Evolutionary conservation across 2,329 filamentous ascomycete species (phyloP).

Genomic region (Colletotrichum sp.): DNA sequence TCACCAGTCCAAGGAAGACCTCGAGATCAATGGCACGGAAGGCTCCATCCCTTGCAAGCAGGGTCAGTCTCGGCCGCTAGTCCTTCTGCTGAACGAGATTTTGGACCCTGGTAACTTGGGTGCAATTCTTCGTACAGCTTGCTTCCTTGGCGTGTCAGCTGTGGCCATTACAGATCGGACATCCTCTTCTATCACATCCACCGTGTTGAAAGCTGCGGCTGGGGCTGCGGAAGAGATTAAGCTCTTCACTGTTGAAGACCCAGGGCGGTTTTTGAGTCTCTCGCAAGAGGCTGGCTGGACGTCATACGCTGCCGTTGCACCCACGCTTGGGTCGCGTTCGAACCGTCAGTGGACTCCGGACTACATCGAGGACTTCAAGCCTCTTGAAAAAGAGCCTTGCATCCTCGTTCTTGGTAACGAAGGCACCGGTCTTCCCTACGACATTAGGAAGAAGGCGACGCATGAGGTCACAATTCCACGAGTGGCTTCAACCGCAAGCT

Average conservation of each 20-base stretch:
- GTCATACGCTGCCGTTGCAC: conserved; percentile 76
- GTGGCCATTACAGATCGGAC: conserved; percentile 77
- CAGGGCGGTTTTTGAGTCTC: conserved; percentile 71
- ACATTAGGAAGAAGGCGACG: conserved; percentile 71
- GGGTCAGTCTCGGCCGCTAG: conserved; percentile 65
- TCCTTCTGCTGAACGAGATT: conserved; percentile 78
- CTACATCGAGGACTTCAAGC: conserved; percentile 53
- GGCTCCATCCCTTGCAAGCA: conserved; percentile 50
- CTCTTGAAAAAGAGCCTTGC: conserved; percentile 66
- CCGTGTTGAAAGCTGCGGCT: conserved; percentile 85
- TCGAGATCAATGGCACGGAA: conserved; percentile 71
- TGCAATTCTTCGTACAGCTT: conserved; percentile 84
- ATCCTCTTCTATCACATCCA: conserved; percentile 75
- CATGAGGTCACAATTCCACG: conserved; percentile 69
- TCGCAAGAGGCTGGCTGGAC: conserved; percentile 79
- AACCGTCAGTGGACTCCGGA: conserved; percentile 50
- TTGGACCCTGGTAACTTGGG: conserved; percentile 91
- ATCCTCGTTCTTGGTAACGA: conserved; percentile 86
- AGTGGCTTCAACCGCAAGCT: conserved; percentile 52
- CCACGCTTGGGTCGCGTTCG: conserved; percentile 37
- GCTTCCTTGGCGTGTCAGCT: conserved; percentile 89
- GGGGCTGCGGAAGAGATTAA: conserved; percentile 84
- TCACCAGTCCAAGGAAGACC: conserved; percentile 77
- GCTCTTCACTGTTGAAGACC: conserved; percentile 72
- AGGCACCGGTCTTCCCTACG: conserved; percentile 72